Conservation (phyloP, 441 rosid species). For the Daphne laureola region DNA sequence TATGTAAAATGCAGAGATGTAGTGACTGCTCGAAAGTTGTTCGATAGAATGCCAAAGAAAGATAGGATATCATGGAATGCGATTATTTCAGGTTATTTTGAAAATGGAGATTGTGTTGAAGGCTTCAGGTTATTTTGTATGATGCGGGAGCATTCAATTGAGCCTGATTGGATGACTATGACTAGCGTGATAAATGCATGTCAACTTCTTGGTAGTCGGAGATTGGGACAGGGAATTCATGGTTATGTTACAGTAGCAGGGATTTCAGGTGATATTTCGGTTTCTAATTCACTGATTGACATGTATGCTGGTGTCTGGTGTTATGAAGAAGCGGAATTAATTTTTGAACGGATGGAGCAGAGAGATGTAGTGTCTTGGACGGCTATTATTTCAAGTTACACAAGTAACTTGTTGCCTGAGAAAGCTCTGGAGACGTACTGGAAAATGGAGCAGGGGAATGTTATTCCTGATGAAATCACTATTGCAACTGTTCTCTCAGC, state of each 20-base stretch:
- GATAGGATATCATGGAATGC: constrained; percentile 87
- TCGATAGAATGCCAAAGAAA: constrained; percentile 53
- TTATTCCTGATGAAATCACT: constrained; percentile 63
- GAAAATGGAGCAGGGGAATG: constrained; percentile 52
- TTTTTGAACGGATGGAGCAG: constrained; percentile 45
- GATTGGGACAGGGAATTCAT: constrained; percentile 62
- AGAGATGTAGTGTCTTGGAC: constrained; percentile 87
- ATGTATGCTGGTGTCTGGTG: constrained; percentile 49
- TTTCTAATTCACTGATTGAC: constrained; percentile 60
- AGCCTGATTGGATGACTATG: constrained; percentile 83
- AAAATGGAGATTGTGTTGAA: constrained; percentile 49
- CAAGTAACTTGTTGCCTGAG: constrained; percentile 37
- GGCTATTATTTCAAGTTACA: constrained; percentile 77
- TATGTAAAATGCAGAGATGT: constrained; percentile 67
- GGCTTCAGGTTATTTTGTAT: constrained; percentile 54
- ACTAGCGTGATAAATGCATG: constrained; percentile 76
- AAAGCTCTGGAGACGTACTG: constrained; percentile 61
- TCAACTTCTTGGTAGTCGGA: constrained; percentile 52
- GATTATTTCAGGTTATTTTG: constrained; percentile 63
- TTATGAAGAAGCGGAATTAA: constrained; percentile 63
- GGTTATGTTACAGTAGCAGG: constrained; percentile 47
- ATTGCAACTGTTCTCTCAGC: constrained; percentile 76
- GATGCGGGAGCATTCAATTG: constrained; percentile 58
- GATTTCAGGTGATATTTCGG: constrained; percentile 41
- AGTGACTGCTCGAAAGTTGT: constrained; percentile 37